These are phyloP conservation scores for Aspergillus calidoustus DNA, from an alignment of 2,329 filamentous ascomycete species.

Conservation along the genomic window DNA sequence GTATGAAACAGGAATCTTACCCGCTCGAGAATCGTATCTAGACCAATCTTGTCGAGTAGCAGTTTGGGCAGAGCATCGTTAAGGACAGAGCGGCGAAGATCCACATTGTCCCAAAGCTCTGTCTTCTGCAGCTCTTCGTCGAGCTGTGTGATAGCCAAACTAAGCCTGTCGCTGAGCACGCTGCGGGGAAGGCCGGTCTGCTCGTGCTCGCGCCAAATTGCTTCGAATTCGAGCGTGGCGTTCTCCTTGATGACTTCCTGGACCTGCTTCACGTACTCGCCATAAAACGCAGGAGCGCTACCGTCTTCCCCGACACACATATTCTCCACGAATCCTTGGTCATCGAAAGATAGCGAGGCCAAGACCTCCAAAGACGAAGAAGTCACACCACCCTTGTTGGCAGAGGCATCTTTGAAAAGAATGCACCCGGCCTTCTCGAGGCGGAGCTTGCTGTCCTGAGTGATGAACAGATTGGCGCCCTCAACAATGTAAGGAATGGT, in stretches of 20 bases:
- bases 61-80: constrained; percentile 83
- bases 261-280: constrained; percentile 88
- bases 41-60: constrained; percentile 84
- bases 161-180: constrained; percentile 88
- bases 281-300: constrained; percentile 85
- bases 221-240: constrained; percentile 92
- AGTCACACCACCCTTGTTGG: constrained; percentile 98
- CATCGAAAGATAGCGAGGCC: constrained; percentile 91
- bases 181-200: constrained; percentile 78
- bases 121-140: constrained; percentile 96
- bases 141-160: constrained; percentile 89
- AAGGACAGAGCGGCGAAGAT: constrained; percentile 77
- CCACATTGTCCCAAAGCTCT: constrained; percentile 84
- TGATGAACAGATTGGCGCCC: constrained; percentile 97
- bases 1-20: constrained; percentile 52
- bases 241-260: constrained; percentile 91
- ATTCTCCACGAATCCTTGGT: constrained; percentile 82
- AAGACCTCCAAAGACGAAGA: constrained; percentile 96
- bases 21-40: constrained; percentile 82
- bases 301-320: constrained; percentile 88
- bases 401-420: constrained; percentile 95
- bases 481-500: constrained; percentile 94
- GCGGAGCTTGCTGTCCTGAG: constrained; percentile 93
- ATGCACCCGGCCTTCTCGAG: constrained; percentile 95
- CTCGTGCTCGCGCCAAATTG: constrained; percentile 94